Evolutionary conservation across 179 eudicot species (phyloP), one percentile per base, ranked within the genome.

Genomic region (Camellia oleifera): DNA sequence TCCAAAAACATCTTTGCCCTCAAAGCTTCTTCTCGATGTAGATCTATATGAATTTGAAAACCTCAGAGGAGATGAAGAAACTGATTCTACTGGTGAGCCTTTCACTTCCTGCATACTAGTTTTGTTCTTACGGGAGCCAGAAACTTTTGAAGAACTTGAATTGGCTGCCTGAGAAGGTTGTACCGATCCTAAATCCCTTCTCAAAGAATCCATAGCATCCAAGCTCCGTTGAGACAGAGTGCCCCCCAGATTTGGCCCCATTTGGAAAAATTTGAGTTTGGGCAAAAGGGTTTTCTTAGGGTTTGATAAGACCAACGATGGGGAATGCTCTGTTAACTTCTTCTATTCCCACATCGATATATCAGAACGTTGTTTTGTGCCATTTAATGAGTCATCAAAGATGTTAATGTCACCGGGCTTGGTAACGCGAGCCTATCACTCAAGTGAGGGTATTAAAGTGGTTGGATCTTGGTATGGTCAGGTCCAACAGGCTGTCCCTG

Each of bases 41-140:
- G 83, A 78, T 72, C 85, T 91, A 26, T 92, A 92, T 46, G 82
- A 70, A 80, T 87, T 86, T 69, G 85, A 80, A 74, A 82, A 79
- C 88, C 93, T 91, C 79, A 90, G 72, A 66, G 99, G 98, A 81
- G 98, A 96, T 52, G 99, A 96, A 79, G 97, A 94, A 83, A 96
- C 99, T 72, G 99, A 96, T 82, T 89, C 98, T 80, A 96, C 97
- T 26, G 99, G 99, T 17, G 99, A 96, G 80, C 94, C 91, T 90
- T 89, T 92, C 66, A 84, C 72, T 80, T 94, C 98, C 84, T 87
- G 91, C 64, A 78, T 65, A 81, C 76, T 88, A 67, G 87, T 76
- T 81, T 83, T 90, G 68, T 79, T 88, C 86, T 84, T 90, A 79
- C 75, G 88, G 77, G 98, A 94, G 48, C 90, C 95, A 56, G 98